Conservation (phyloP, 2,329 filamentous ascomycete species). For the Polychaeton citri region DNA sequence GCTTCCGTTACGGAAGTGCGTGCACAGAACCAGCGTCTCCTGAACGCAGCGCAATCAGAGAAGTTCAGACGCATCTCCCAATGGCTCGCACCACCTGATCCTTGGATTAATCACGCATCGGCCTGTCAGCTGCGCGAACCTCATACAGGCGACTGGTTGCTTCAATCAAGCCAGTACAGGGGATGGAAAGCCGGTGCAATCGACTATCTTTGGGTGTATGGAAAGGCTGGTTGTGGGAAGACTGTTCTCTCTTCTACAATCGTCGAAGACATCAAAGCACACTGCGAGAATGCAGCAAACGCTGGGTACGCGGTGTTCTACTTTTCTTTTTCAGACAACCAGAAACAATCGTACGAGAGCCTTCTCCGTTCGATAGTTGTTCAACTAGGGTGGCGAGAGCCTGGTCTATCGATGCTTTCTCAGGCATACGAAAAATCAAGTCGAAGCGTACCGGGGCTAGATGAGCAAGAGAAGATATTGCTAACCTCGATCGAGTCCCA, state of each 20-base stretch:
- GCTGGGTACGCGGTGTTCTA: slow-evolving; percentile 9
- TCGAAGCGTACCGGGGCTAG: slow-evolving; percentile 4
- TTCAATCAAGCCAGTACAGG: slow-evolving; percentile 6
- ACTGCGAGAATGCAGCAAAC: slow-evolving; percentile 2
- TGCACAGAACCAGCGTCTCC: slow-evolving; percentile 1
- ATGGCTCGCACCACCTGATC: slow-evolving; percentile 11
- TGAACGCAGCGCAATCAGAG: slow-evolving; percentile 4
- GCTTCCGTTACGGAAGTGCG: background rate
- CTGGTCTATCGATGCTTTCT: slow-evolving; percentile 8
- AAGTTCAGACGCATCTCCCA: slow-evolving; percentile 5
- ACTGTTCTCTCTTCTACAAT: slow-evolving; percentile 12
- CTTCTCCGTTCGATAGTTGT: slow-evolving; percentile 8
- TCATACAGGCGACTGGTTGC: slow-evolving; percentile 7
- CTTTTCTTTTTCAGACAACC: slow-evolving; percentile 13
- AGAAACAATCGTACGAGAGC: slow-evolving; percentile 9
- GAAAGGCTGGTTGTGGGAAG: slow-evolving; percentile 12
- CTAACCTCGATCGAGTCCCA: slow-evolving; percentile 4
- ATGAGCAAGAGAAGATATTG: slow-evolving; percentile 11
- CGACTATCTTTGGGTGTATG: slow-evolving; percentile 9
- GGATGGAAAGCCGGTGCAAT: slow-evolving; percentile 5
- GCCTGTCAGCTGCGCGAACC: slow-evolving; percentile 5
- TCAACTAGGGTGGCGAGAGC: slow-evolving; percentile 10
- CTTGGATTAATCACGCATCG: slow-evolving; percentile 7
- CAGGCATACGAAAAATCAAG: slow-evolving; percentile 7
- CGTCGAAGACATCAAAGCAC: slow-evolving; percentile 8